phyloP scores from a whole-genome alignment of 1,284 basidiomycete genomes.

The Phaffia rhodozyma region DNA sequence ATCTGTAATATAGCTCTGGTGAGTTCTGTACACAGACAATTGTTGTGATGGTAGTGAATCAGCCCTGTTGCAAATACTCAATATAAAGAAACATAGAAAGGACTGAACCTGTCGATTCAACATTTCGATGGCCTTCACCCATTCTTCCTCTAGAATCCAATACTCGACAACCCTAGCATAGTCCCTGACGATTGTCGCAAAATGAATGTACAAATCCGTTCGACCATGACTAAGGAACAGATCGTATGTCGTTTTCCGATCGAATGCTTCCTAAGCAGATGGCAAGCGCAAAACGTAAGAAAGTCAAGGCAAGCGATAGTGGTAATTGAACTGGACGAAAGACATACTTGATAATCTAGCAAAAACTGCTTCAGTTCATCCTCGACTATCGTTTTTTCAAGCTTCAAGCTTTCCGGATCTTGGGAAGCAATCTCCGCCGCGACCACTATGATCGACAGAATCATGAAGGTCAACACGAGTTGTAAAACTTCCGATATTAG shows the following conservation, averaged over 20 bases:
- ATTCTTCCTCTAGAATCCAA: constrained; percentile 82
- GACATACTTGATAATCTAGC: constrained; percentile 69
- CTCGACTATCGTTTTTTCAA: constrained; percentile 72
- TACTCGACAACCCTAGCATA: constrained; percentile 77
- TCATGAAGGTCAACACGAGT: no score
- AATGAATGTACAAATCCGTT: constrained; percentile 83
- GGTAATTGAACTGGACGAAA: background rate
- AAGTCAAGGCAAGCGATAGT: background rate
- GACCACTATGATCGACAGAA: constrained; percentile 23
- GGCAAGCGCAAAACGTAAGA: background rate
- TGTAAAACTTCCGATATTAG: no score
- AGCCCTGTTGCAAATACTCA: background rate
- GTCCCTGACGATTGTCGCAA: constrained; percentile 71
- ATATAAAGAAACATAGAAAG: background rate
- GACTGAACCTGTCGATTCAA: constrained; percentile 66
- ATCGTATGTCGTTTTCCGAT: constrained; percentile 75
- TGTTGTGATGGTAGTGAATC: background rate
- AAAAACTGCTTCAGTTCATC: constrained; percentile 89
- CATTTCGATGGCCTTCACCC: constrained; percentile 78
- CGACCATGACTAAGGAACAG: constrained; percentile 87
- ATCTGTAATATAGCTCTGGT: constrained; percentile 86
- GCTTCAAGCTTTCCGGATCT: constrained; percentile 71
- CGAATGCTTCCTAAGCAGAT: constrained; percentile 55
- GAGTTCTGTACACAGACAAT: constrained; percentile 43
- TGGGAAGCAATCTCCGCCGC: constrained; percentile 64